Evolutionary conservation across 2,329 filamentous ascomycete species (phyloP).

Genomic region (Sarocladium strictum): DNA sequence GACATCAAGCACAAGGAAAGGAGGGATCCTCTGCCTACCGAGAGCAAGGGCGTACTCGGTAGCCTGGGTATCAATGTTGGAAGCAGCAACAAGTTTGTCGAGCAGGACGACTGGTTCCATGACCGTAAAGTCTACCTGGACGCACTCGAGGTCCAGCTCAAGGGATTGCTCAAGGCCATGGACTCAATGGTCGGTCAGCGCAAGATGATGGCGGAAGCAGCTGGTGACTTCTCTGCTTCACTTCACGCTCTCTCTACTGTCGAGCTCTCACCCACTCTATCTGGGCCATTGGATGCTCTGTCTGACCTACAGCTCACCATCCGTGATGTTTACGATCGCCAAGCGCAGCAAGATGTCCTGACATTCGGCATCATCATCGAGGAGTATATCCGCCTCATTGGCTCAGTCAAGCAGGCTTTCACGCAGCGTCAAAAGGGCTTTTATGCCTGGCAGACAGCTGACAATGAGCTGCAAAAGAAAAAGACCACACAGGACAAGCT

Average conservation of each 20-base stretch:
- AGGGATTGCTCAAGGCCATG: slow-evolving; percentile 85
- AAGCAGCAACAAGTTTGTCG: slow-evolving; percentile 80
- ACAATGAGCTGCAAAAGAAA: slow-evolving; percentile 85
- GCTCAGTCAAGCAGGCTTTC: slow-evolving; percentile 91
- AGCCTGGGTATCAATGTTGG: slow-evolving; percentile 76
- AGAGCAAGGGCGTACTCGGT: slow-evolving; percentile 91
- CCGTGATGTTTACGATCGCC: slow-evolving; percentile 88
- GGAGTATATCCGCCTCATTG: slow-evolving; percentile 94
- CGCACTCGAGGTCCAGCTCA: slow-evolving; percentile 85
- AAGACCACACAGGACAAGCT: slow-evolving; percentile 88
- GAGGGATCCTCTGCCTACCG: slow-evolving; percentile 75
- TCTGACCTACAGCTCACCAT: slow-evolving; percentile 93
- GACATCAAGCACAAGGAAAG: slow-evolving; percentile 98
- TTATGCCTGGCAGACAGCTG: slow-evolving; percentile 87
- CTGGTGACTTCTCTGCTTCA: slow-evolving; percentile 86
- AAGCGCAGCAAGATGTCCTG: slow-evolving; percentile 93
- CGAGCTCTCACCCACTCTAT: slow-evolving; percentile 83
- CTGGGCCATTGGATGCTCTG: slow-evolving; percentile 81
- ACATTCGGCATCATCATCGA: slow-evolving; percentile 97
- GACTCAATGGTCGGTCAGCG: slow-evolving; percentile 88
- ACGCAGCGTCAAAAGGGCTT: slow-evolving; percentile 90
- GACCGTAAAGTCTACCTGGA: slow-evolving; percentile 93
- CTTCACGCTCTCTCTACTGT: slow-evolving; percentile 90
- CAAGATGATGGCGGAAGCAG: slow-evolving; percentile 88
- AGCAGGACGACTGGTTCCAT: slow-evolving; percentile 99